A percentile compares a stretch with the other conserved stretches of the same genome.
phyloP scores from a whole-genome alignment of 2,329 filamentous ascomycete species.

The Diaporthe citrichinensis region DNA sequence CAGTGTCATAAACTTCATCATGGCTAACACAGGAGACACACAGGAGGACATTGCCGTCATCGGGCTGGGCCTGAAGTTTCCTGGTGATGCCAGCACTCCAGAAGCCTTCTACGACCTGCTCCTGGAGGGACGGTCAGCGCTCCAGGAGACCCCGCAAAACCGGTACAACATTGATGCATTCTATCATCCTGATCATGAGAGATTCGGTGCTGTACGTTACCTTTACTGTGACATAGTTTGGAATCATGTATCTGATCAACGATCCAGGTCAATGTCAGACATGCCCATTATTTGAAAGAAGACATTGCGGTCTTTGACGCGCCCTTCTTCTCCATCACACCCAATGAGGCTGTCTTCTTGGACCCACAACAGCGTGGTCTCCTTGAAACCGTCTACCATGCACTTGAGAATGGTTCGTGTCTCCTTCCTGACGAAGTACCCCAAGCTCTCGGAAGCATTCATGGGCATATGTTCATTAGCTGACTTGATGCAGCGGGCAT shows the following conservation, averaged over 20 bases:
- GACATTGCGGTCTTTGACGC: conserved; percentile 35
- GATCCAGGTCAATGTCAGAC: conserved; percentile 47
- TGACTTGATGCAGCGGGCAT: conserved; percentile 14
- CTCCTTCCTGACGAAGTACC: background rate
- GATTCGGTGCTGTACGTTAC: conserved; percentile 42
- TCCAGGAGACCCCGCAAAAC: conserved; percentile 46
- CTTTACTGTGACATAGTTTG: background rate
- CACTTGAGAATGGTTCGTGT: conserved; percentile 37
- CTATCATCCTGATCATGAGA: conserved; percentile 48
- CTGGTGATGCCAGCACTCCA: conserved; percentile 46
- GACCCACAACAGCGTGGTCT: conserved; percentile 36
- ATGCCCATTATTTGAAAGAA: conserved; percentile 22
- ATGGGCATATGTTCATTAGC: background rate
- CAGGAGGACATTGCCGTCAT: conserved; percentile 39
- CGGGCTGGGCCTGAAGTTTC: conserved; percentile 45
- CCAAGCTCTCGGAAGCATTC: too few species aligned
- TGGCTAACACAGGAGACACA: background rate
- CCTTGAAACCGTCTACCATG: conserved; percentile 29
- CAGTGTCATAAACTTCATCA: background rate
- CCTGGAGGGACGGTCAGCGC: conserved; percentile 46
- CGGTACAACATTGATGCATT: conserved; percentile 50
- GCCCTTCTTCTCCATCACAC: conserved; percentile 39
- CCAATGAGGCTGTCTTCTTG: conserved; percentile 26
- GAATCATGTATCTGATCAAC: background rate
- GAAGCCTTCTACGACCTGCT: conserved; percentile 48